These are phyloP conservation scores for Gossypium rotundifolium DNA, from an alignment of 345 rosid genomes.

Conservation along the genomic window DNA sequence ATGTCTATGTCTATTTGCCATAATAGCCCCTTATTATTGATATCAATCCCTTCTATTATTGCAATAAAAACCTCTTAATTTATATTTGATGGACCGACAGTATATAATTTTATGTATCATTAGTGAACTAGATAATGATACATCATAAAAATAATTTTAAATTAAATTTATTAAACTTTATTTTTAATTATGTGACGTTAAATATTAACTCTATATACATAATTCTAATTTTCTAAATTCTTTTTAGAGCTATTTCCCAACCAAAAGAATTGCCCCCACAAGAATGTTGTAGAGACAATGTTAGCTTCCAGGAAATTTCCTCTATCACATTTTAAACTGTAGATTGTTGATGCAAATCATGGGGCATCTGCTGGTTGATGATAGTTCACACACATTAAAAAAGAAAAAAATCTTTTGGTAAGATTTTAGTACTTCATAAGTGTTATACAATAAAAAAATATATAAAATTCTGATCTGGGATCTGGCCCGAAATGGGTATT, in stretches of 20 bases:
- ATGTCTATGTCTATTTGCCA: not conserved
- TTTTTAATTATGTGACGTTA: too few species aligned
- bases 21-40: not conserved
- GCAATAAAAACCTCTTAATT: not conserved
- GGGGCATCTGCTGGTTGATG: not conserved
- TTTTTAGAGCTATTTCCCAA: not conserved
- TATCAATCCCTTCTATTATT: not conserved
- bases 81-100: rapidly evolving
- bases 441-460: too few species aligned
- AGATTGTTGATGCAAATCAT: not conserved
- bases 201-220: not conserved
- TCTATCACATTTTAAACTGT: not conserved
- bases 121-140: too few species aligned
- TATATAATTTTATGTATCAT: too few species aligned
- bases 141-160: too few species aligned
- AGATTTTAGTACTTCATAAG: not conserved
- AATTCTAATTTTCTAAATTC: not conserved
- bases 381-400: not conserved
- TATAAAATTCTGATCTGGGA: rapidly evolving
- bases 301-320: not conserved
- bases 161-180: too few species aligned
- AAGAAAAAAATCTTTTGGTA: not conserved
- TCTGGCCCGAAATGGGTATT: too few species aligned
- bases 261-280: not conserved
- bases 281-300: not conserved